Evolutionary conservation across 2,329 filamentous ascomycete species (phyloP).

Genomic region (Fusarium illudens): DNA sequence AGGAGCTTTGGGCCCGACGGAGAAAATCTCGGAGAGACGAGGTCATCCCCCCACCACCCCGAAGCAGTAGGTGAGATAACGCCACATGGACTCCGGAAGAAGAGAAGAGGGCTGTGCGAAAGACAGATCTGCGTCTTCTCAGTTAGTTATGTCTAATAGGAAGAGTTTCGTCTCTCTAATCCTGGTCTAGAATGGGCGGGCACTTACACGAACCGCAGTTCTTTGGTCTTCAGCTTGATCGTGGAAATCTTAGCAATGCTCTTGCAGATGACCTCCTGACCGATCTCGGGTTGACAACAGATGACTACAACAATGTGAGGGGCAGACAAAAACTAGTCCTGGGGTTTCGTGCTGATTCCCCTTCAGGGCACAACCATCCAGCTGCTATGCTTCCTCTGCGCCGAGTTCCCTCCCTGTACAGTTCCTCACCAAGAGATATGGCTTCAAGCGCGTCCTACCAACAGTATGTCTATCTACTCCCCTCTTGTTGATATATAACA

Average conservation of each 20-base stretch:
- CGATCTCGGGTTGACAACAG: conserved; percentile 57
- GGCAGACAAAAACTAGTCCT: not conserved
- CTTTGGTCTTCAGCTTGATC: conserved; percentile 70
- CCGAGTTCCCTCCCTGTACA: conserved; percentile 70
- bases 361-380: conserved; percentile 62
- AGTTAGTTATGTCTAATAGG: conserved; percentile 56
- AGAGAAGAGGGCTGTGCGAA: conserved; percentile 63
- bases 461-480: conserved; percentile 39
- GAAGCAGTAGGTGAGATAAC: conserved; percentile 8
- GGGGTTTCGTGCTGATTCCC: not conserved
- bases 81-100: conserved; percentile 64
- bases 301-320: conserved; percentile 63
- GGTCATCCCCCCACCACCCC: conserved; percentile 23
- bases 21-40: conserved; percentile 45
- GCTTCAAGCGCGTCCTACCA: conserved; percentile 65
- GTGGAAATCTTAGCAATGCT: conserved; percentile 70
- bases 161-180: conserved; percentile 1
- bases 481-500: not conserved
- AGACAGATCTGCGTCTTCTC: conserved; percentile 56
- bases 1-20: conserved; percentile 22
- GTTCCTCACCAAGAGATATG: conserved; percentile 64
- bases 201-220: conserved; percentile 51
- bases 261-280: conserved; percentile 68
- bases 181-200: not conserved
- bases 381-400: conserved; percentile 60